Base-by-base conservation (phyloP, 2,329 filamentous ascomycete species). In the Trichoderma hamatum region DNA sequence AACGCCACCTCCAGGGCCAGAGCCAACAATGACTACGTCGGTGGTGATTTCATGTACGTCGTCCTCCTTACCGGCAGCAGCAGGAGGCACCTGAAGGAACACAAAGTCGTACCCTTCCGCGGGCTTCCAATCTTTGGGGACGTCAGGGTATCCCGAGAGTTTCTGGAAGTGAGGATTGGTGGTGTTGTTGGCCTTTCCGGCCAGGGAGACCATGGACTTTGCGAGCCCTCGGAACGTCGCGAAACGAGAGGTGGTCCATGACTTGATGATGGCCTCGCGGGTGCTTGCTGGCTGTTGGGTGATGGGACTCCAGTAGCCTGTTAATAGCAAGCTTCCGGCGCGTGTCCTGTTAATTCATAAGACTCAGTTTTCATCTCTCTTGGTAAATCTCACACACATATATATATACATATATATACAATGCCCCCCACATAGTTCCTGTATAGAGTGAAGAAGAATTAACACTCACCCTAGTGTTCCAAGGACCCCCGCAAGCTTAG, bases 1-100 rank as follows among this genome's bases (percentile, higher is more conserved):
- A 0, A 97, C 93, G 11, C 86, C 92, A 51, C 92, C 94, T 71
- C 94, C 94, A 74, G 92, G 96, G 32, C 94, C 94, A 46, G 92
- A 96, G 2, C 94, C 94, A 24, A 97, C 85, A 69, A 97, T 89
- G 51, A 97, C 88, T 0, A 97, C 88, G 77, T 97, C 95, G 0
- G 92, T 90, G 66, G 93, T 88, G 49, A 96, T 81, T 3, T 84
- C 84, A 71, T 89, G 88, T 0, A 87, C 82, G 5, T 75, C 72
- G n/a, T 73, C 72, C n/a, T 73, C 72, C 6, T 75, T 43, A 3
- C 39, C 39, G 39, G 39, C 39, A n/a, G 39, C 46, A 13, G 46
- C 77, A 2, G 75, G 65, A 2, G 76, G 78, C 72, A 90, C 82
- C 74, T 92, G 88, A 56, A 91, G 75, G 73, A 92, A 92, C 0